phyloP scores from a whole-genome alignment of 192 early-diverging fungal species.

The Bifiguratus adelaidae region DNA sequence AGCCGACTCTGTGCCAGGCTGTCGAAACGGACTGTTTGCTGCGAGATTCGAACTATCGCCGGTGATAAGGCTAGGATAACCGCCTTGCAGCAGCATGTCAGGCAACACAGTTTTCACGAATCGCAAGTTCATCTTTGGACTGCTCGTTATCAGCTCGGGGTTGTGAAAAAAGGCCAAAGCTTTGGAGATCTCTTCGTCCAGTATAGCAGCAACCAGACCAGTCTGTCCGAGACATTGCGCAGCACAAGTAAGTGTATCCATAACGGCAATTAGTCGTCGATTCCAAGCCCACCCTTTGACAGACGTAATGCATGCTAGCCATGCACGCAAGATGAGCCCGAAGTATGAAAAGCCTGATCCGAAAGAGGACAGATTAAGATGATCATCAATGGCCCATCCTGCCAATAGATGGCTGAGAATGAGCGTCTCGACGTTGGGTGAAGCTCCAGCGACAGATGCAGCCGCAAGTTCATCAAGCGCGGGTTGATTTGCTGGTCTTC shows the following conservation, averaged over 20 bases:
- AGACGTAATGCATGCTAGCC: constrained; percentile 12
- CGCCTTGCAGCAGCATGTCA: constrained; percentile 22
- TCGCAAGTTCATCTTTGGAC: constrained; percentile 9
- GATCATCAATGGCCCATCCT: constrained; percentile 14
- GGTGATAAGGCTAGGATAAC: constrained; percentile 31
- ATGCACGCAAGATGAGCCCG: constrained; percentile 18
- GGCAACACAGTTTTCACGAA: constrained; percentile 25
- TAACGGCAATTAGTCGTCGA: constrained; percentile 1
- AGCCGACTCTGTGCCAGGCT: constrained; percentile 27
- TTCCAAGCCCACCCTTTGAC: constrained; percentile 22
- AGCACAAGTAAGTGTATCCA: constrained; percentile 11
- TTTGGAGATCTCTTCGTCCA: constrained; percentile 4
- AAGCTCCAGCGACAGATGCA: not conserved
- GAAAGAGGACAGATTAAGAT: constrained; percentile 4
- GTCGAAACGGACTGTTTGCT: constrained; percentile 23
- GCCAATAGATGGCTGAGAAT: constrained; percentile 17
- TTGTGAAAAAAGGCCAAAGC: not conserved
- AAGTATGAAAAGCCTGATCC: constrained; percentile 22
- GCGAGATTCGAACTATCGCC: constrained; percentile 36
- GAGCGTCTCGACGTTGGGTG: not conserved
- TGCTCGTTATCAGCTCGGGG: not conserved
- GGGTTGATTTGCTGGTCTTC: constrained; percentile 24
- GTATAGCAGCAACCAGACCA: constrained; percentile 3
- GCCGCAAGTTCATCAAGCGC: constrained; percentile 9
- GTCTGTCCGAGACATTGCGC: constrained; percentile 6